phyloP scores from a whole-genome alignment of 805 yeast species.

The Yarrowia porcina region DNA sequence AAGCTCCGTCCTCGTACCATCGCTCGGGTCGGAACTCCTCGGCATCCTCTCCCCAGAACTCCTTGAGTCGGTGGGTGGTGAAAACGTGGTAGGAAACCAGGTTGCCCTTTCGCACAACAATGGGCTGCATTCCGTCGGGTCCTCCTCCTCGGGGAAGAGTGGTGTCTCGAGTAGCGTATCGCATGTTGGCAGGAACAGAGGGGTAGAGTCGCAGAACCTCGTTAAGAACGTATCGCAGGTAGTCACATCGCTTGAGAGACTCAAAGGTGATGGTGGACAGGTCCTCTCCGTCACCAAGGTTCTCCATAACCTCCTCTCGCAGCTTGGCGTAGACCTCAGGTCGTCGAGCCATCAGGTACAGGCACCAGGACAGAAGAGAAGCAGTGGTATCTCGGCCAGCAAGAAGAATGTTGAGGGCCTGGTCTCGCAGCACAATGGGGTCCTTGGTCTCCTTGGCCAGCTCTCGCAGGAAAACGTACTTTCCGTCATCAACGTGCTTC shows the following conservation, averaged over 20 bases:
- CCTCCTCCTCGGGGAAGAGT: slow-evolving; percentile 54
- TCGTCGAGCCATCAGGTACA: slow-evolving; percentile 47
- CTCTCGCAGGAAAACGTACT: slow-evolving; percentile 49
- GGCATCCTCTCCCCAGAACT: slow-evolving; percentile 47
- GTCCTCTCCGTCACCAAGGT: slow-evolving; percentile 39
- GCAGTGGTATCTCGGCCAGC: slow-evolving; percentile 61
- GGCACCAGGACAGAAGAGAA: slow-evolving; percentile 46
- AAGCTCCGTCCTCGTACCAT: slow-evolving; percentile 43
- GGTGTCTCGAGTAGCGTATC: slow-evolving; percentile 47
- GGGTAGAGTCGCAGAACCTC: slow-evolving; percentile 53
- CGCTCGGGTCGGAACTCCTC: slow-evolving; percentile 48
- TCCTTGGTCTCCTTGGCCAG: slow-evolving; percentile 50
- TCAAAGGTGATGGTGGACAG: slow-evolving; percentile 42
- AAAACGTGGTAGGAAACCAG: slow-evolving; percentile 43
- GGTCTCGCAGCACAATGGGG: slow-evolving; percentile 48
- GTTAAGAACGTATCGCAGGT: slow-evolving; percentile 47
- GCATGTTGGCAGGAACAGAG: slow-evolving; percentile 49
- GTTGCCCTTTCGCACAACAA: slow-evolving; percentile 46
- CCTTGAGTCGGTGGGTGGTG: slow-evolving; percentile 44
- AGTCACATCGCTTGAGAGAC: slow-evolving; percentile 48
- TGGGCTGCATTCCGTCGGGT: slow-evolving; percentile 40
- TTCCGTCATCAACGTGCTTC: slow-evolving; percentile 36
- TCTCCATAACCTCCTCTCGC: slow-evolving; percentile 41
- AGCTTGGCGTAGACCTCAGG: slow-evolving; percentile 37
- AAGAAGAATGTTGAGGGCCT: slow-evolving; percentile 48